phyloP scores from a whole-genome alignment of 31 red algal genomes.

The Endocladia muricata region DNA sequence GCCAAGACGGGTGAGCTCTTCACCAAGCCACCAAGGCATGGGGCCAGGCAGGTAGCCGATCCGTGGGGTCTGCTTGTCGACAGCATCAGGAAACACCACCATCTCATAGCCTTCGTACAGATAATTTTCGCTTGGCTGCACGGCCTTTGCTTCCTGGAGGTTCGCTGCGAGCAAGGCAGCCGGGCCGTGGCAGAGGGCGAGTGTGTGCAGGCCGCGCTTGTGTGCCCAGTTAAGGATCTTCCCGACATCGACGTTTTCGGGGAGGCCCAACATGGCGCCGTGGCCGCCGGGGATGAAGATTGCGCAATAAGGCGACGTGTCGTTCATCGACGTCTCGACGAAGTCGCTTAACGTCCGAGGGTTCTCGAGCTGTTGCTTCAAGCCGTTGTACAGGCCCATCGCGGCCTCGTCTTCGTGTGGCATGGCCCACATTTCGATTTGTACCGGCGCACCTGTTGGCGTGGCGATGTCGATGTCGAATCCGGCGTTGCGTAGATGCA shows the following conservation, averaged over 20 bases:
- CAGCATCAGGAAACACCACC: not conserved
- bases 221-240: not conserved
- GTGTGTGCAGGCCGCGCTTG: not conserved
- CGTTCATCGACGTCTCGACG: not conserved
- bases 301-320: not conserved
- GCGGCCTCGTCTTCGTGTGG: not conserved
- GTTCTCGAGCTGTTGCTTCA: not conserved
- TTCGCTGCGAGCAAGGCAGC: not conserved
- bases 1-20: not conserved
- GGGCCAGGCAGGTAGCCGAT: not conserved
- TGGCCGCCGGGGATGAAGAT: conserved; percentile 15
- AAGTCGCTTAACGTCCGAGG: not conserved
- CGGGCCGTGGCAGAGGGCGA: conserved; percentile 5
- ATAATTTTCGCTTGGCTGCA: not conserved
- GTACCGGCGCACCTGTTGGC: not conserved
- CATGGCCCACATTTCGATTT: conserved; percentile 5
- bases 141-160: no score
- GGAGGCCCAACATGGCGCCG: conserved; percentile 3
- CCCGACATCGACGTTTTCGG: not conserved
- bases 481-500: not conserved
- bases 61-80: not conserved
- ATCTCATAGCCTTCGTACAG: conserved; percentile 5
- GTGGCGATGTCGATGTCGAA: conserved; percentile 3
- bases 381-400: not conserved
- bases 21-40: not conserved